phyloP scores from a whole-genome alignment of 2,329 filamentous ascomycete species.

The Pestalotiopsis sp. region DNA sequence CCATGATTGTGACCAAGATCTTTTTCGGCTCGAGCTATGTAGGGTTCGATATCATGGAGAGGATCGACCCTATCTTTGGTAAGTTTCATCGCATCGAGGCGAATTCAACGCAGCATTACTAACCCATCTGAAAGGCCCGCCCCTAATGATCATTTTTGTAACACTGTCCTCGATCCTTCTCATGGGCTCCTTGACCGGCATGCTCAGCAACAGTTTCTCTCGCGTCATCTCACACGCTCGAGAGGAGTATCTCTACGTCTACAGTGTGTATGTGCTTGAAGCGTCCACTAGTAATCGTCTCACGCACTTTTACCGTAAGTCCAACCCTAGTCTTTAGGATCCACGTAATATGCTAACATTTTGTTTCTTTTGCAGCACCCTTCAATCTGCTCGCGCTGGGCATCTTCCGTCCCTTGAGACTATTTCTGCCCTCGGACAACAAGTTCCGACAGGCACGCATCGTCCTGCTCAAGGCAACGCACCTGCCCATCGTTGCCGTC shows the following conservation, averaged over 20 bases:
- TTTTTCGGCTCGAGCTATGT: constrained; percentile 78
- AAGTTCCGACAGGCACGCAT: constrained; percentile 64
- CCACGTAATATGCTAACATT: not conserved
- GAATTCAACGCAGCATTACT: not conserved
- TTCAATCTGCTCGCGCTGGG: constrained; percentile 74
- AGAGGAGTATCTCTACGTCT: constrained; percentile 81
- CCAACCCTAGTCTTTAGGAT: too few relatives aligned
- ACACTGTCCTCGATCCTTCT: constrained; percentile 76
- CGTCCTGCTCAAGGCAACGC: constrained; percentile 61
- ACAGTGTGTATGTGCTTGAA: constrained; percentile 64
- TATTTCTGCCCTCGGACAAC: constrained; percentile 64
- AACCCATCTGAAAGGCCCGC: constrained; percentile 39
- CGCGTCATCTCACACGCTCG: constrained; percentile 62
- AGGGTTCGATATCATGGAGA: constrained; percentile 68
- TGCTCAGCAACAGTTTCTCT: constrained; percentile 74
- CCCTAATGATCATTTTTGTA: constrained; percentile 71
- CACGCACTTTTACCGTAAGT: constrained; percentile 63
- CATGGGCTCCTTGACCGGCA: constrained; percentile 75
- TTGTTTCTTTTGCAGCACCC: constrained; percentile 39
- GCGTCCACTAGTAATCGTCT: constrained; percentile 68
- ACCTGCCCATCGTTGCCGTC: constrained; percentile 66
- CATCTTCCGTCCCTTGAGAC: constrained; percentile 69
- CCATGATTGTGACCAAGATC: constrained; percentile 75
- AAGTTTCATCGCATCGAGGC: constrained; percentile 2
- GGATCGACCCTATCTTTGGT: constrained; percentile 58